Conservation (phyloP, 2,329 filamentous ascomycete species). For the Penicillium sp. region DNA sequence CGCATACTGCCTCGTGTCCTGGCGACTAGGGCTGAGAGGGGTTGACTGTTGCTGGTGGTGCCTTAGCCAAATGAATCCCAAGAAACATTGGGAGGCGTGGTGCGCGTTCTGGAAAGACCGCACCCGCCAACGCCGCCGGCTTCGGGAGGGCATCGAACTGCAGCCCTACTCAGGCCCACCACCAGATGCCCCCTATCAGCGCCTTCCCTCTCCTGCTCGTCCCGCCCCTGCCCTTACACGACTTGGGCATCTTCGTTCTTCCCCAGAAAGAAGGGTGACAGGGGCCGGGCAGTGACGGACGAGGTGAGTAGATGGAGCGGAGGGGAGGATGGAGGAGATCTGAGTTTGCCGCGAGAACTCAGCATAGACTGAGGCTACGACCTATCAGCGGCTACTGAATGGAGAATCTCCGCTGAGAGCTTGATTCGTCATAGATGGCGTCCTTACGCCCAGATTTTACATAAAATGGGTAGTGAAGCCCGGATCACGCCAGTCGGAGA, state of each 20-base stretch:
- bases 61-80: neutral
- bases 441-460: neutral
- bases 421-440: neutral
- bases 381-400: neutral
- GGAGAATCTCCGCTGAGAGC: neutral
- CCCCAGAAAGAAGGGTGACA: neutral
- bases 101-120: neutral
- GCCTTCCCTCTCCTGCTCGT: neutral
- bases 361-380: neutral
- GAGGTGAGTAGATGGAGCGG: neutral
- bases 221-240: neutral
- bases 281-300: neutral
- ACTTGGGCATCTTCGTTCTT: neutral
- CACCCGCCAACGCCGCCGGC: neutral
- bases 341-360: neutral
- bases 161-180: neutral
- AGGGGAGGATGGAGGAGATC: neutral
- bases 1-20: neutral
- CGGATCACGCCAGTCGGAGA: neutral
- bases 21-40: neutral
- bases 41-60: neutral
- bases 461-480: neutral
- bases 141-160: neutral
- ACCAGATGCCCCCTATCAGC: neutral
- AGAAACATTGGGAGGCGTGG: neutral